Percentiles rank a stretch among this genome's conserved stretches.
phyloP scores from a whole-genome alignment of 2,329 filamentous ascomycete species.

The Phyllosticta citriasiana region DNA sequence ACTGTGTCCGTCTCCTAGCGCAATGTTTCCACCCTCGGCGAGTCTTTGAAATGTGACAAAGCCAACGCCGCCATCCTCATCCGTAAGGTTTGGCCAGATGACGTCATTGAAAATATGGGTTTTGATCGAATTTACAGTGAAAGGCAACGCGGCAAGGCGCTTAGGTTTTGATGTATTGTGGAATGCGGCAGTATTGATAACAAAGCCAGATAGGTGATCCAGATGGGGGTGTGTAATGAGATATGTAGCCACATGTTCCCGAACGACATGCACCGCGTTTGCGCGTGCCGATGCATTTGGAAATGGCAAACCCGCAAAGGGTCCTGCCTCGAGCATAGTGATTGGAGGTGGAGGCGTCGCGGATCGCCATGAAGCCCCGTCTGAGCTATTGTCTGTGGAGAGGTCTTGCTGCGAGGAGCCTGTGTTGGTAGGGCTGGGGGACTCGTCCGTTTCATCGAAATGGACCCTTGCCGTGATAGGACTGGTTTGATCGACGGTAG shows the following conservation, averaged over 20 bases:
- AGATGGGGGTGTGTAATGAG: conserved; percentile 96
- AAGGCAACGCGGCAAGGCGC: conserved; percentile 72
- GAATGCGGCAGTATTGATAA: conserved; percentile 84
- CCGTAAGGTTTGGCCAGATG: conserved; percentile 94
- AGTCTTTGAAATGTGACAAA: conserved; percentile 84
- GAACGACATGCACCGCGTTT: conserved; percentile 73
- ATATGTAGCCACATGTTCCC: conserved; percentile 73
- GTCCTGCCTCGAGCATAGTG: conserved; percentile 52
- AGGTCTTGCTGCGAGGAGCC: background rate
- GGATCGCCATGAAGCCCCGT: conserved; percentile 5
- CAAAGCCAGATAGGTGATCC: conserved; percentile 84
- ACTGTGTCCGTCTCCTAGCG: conserved; percentile 68
- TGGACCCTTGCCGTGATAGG: background rate
- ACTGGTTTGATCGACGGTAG: conserved; percentile 25
- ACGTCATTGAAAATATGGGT: conserved; percentile 94
- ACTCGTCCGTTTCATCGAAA: conserved; percentile 3
- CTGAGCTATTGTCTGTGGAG: background rate
- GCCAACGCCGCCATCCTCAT: conserved; percentile 90
- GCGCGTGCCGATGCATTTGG: conserved; percentile 56
- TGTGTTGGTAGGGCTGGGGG: conserved; percentile 7
- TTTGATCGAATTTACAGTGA: conserved; percentile 87
- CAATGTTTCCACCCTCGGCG: conserved; percentile 77
- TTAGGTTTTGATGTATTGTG: conserved; percentile 70
- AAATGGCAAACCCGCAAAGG: conserved; percentile 70
- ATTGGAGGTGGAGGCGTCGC: conserved; percentile 30